These are phyloP conservation scores for Sugiyamaella castrensis DNA, from an alignment of 1,139 yeast species.

Conservation along the genomic window DNA sequence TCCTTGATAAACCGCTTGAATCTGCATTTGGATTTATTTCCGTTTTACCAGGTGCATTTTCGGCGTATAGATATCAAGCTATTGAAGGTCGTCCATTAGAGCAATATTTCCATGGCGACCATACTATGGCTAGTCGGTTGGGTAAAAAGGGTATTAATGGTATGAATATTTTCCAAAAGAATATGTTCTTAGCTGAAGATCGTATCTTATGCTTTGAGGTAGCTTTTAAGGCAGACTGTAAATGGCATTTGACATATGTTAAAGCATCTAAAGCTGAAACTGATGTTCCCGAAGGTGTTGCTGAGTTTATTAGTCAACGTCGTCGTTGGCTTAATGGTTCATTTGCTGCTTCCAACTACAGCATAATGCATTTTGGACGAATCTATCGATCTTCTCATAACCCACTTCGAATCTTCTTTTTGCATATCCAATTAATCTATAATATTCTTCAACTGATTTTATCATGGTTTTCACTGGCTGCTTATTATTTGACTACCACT, in stretches of 20 bases:
- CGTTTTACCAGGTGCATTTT: conserved; percentile 93
- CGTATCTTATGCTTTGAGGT: conserved; percentile 92
- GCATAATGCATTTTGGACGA: conserved; percentile 67
- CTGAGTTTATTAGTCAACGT: conserved; percentile 87
- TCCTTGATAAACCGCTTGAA: conserved; percentile 90
- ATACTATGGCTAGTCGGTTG: conserved; percentile 45
- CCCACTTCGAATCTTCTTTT: conserved; percentile 60
- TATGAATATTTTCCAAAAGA: conserved; percentile 75
- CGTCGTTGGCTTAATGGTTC: conserved; percentile 97
- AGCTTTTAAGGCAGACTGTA: conserved; percentile 71
- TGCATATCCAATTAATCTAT: conserved; percentile 75
- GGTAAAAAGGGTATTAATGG: conserved; percentile 49
- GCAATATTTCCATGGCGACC: conserved; percentile 92
- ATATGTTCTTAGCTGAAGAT: conserved; percentile 95
- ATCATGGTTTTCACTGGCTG: conserved; percentile 80
- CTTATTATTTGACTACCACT: conserved; percentile 73
- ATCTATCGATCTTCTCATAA: conserved; percentile 81
- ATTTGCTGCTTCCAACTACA: conserved; percentile 88
- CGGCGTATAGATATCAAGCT: conserved; percentile 60
- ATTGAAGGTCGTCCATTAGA: conserved; percentile 59
- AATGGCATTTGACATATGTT: conserved; percentile 86
- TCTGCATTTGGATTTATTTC: conserved; percentile 89
- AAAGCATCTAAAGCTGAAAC: conserved; percentile 92
- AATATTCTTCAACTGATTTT: conserved; percentile 64
- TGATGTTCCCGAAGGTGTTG: conserved; percentile 85